Conservation (phyloP, 2,329 filamentous ascomycete genomes). For the Plectosphaerella plurivora region DNA sequence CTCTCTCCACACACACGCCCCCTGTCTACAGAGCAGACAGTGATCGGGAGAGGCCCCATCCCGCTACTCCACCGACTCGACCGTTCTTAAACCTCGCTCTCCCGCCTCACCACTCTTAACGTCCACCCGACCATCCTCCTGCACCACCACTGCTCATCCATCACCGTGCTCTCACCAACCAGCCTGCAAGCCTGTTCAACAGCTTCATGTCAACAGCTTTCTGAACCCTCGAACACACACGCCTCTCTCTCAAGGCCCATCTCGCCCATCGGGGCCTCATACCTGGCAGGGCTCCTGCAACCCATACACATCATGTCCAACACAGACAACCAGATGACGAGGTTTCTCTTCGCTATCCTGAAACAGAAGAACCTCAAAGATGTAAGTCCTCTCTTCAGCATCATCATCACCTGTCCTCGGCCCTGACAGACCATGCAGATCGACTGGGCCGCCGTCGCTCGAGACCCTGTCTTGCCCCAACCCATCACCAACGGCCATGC, state of each 20-base stretch:
- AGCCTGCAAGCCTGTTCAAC: background rate
- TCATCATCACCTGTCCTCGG: background rate
- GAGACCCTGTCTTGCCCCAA: constrained; percentile 47
- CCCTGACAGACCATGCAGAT: constrained; percentile 38
- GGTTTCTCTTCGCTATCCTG: constrained; percentile 56
- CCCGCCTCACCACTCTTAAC: constrained; percentile 37
- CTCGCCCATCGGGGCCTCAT: background rate
- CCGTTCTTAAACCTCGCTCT: constrained; percentile 31
- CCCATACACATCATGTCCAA: constrained; percentile 40
- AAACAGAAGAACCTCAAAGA: constrained; percentile 58
- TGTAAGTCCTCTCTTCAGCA: constrained; percentile 35
- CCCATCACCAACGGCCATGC: constrained; percentile 57
- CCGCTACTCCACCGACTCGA: constrained; percentile 9
- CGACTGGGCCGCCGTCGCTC: constrained; percentile 54
- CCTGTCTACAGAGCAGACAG: background rate
- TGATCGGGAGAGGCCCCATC: too few species aligned
- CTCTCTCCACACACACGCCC: too few species aligned
- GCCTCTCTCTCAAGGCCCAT: background rate
- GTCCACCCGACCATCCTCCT: constrained; percentile 33
- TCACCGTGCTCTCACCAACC: background rate
- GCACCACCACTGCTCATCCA: constrained; percentile 15
- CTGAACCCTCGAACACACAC: constrained; percentile 8
- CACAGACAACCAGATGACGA: constrained; percentile 52
- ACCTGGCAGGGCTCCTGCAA: background rate
- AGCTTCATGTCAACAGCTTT: constrained; percentile 17